Evolutionary conservation across 2,329 filamentous ascomycete genomes (phyloP).

Genomic region (Alternaria brassicae): DNA sequence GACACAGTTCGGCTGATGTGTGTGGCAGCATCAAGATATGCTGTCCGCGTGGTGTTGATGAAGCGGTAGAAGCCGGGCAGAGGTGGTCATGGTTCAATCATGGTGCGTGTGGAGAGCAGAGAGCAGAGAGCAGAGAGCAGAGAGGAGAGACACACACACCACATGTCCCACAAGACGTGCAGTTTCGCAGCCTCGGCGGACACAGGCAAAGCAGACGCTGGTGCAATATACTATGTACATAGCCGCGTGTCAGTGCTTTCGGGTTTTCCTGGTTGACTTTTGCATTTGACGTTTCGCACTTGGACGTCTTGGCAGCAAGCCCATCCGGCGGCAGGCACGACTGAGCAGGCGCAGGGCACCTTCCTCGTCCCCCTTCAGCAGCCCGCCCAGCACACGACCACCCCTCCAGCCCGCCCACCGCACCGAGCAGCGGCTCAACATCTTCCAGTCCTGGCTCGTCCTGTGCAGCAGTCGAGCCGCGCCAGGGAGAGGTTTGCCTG

Average conservation of each 20-base stretch:
- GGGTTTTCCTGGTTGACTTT: slow-evolving; percentile 12
- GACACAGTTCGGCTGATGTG: slow-evolving; percentile 16
- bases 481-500: slow-evolving; percentile 45
- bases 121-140: background rate
- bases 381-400: slow-evolving; percentile 29
- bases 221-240: too few species aligned
- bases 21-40: slow-evolving; percentile 6
- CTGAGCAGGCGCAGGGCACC: slow-evolving; percentile 12
- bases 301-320: slow-evolving; percentile 18
- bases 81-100: slow-evolving; percentile 3
- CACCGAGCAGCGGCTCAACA: slow-evolving; percentile 43
- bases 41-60: background rate
- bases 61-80: slow-evolving; percentile 9
- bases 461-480: slow-evolving; percentile 53
- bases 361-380: slow-evolving; percentile 28
- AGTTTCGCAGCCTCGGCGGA: background rate
- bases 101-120: background rate
- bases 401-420: slow-evolving; percentile 14
- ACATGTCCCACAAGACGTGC: background rate
- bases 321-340: slow-evolving; percentile 17
- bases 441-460: slow-evolving; percentile 56
- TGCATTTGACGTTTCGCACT: slow-evolving; percentile 19
- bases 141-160: too few species aligned
- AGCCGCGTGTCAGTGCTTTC: slow-evolving; percentile 1
- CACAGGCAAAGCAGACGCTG: background rate